Evolutionary conservation across 1,284 basidiomycete genomes (phyloP).

Genomic region (Rhodotorula sp.): DNA sequence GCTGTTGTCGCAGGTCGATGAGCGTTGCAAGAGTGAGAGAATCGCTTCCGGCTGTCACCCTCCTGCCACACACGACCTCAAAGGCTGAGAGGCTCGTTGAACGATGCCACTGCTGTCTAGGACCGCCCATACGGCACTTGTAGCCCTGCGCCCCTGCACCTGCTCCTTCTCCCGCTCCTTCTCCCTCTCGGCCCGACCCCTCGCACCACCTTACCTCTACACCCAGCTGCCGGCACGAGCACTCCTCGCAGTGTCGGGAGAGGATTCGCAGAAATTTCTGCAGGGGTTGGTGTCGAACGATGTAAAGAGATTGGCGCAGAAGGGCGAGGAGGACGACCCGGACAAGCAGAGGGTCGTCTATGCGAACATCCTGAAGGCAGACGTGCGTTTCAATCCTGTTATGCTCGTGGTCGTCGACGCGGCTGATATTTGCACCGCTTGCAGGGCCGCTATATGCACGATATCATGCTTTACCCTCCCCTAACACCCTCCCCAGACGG

Average conservation of each 20-base stretch:
- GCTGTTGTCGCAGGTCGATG: too few species aligned
- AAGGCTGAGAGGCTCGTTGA: too few species aligned
- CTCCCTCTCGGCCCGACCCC: not conserved
- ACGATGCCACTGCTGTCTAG: not conserved
- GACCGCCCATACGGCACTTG: not conserved
- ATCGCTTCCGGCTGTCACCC: too few species aligned
- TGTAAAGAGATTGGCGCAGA: slow-evolving; percentile 48
- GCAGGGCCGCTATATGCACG: slow-evolving; percentile 85
- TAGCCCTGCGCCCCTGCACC: not conserved
- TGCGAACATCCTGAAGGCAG: slow-evolving; percentile 79
- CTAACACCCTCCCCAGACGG: slow-evolving; percentile 44
- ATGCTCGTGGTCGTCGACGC: too few species aligned
- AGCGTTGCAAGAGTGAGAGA: too few species aligned
- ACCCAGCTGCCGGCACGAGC: slow-evolving; percentile 24
- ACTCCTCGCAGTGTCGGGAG: slow-evolving; percentile 64
- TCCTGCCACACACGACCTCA: too few species aligned
- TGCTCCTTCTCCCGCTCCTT: not conserved
- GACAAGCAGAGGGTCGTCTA: slow-evolving; percentile 59
- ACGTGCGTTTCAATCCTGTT: slow-evolving; percentile 56
- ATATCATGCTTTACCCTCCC: slow-evolving; percentile 74
- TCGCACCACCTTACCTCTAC: slow-evolving; percentile 22
- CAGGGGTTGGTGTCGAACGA: slow-evolving; percentile 76
- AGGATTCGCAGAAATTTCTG: slow-evolving; percentile 78
- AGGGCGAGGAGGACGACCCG: slow-evolving; percentile 46
- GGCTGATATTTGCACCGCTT: too few species aligned